Evolutionary conservation across 345 rosid genomes (phyloP).

Genomic region (Angophora floribunda): DNA sequence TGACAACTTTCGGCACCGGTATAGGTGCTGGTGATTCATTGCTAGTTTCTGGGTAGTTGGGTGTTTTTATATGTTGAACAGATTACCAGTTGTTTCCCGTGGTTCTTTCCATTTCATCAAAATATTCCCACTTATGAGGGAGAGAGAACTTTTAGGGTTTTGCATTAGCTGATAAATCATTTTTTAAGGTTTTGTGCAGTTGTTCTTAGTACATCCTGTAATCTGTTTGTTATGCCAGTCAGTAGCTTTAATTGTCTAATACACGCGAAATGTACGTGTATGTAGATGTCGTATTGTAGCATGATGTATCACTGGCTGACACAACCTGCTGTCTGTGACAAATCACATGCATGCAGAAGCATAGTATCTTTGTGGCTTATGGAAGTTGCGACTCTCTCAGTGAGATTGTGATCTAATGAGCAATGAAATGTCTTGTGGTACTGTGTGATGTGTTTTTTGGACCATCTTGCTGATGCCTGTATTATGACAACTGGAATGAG

Average conservation of each 20-base stretch:
- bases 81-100: neutral
- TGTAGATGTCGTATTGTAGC: neutral
- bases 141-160: neutral
- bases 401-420: neutral
- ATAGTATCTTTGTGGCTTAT: neutral
- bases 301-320: neutral
- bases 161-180: neutral
- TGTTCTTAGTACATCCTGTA: neutral
- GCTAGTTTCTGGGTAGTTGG: neutral
- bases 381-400: neutral
- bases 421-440: neutral
- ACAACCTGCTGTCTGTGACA: neutral
- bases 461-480: neutral
- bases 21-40: neutral
- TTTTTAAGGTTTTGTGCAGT: neutral
- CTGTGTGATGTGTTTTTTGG: neutral
- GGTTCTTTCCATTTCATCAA: neutral
- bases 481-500: neutral
- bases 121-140: neutral
- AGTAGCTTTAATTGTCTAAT: neutral
- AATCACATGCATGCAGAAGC: neutral
- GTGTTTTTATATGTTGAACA: neutral
- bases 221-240: neutral
- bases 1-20: neutral
- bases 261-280: neutral